These are phyloP conservation scores for Pythium chondricola DNA, from an alignment of 352 stramenopile genomes.

Conservation along the genomic window DNA sequence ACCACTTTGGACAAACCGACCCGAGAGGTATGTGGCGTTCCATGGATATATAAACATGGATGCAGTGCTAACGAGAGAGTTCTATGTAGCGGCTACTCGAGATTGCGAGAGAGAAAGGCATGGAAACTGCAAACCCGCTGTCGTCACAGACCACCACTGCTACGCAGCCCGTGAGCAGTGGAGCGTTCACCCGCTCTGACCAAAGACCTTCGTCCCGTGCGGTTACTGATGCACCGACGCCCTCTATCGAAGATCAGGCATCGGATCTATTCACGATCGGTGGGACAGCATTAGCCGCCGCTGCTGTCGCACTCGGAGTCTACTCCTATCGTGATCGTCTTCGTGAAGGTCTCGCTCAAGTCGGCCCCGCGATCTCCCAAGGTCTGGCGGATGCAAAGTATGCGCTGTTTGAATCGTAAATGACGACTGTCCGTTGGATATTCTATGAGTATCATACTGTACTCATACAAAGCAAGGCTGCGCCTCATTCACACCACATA, in stretches of 20 bases:
- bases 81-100: no score
- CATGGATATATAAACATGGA: no score
- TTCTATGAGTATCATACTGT: not conserved
- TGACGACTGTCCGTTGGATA: not conserved
- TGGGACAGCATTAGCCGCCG: conserved; percentile 37
- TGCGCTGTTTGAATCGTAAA: conserved; percentile 52
- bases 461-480: not conserved
- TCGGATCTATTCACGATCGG: conserved; percentile 27
- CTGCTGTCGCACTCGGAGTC: conserved; percentile 33
- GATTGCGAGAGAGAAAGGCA: no score
- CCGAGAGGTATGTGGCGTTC: conserved; percentile 43
- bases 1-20: conserved; percentile 30
- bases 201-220: no score
- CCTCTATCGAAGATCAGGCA: no score
- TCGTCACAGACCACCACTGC: no score
- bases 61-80: no score
- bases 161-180: no score
- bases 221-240: no score
- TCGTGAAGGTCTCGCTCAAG: conserved; percentile 31
- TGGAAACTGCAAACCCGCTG: no score
- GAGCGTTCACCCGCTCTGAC: no score
- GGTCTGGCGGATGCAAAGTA: conserved; percentile 55
- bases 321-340: conserved; percentile 49
- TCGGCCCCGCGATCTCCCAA: conserved; percentile 48
- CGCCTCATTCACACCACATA: no score